Evolutionary conservation across 1,284 basidiomycete genomes (phyloP).

Genomic region (Clitocybe nebularis): DNA sequence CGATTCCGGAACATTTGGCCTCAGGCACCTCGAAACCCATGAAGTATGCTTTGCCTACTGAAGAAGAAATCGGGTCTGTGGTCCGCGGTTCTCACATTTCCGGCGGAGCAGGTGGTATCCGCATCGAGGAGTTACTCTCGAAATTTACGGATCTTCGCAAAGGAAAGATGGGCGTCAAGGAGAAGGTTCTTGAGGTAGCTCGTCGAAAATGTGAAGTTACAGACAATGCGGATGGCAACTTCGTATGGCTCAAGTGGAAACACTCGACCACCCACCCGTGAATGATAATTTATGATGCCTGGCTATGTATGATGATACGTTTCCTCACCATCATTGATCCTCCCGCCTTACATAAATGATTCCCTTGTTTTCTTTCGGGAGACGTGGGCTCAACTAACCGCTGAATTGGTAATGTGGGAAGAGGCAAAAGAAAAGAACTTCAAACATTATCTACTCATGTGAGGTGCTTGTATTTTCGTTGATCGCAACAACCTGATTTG

Average conservation of each 20-base stretch:
- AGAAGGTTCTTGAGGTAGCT: conserved; percentile 74
- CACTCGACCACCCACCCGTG: conserved; percentile 25
- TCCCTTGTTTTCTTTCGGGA: no score
- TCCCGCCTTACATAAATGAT: no score
- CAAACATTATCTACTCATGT: no score
- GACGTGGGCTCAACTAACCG: no score
- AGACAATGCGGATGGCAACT: conserved; percentile 50
- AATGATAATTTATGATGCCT: conserved; percentile 6
- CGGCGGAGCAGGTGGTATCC: conserved; percentile 57
- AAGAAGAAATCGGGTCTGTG: conserved; percentile 58
- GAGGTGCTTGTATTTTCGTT: no score
- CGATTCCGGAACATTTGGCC: conserved; percentile 36
- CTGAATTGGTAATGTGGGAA: no score
- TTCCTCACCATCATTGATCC: neutral
- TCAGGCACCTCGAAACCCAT: conserved; percentile 36
- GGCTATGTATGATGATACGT: conserved; percentile 2
- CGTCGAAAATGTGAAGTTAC: conserved; percentile 55
- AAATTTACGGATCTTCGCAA: conserved; percentile 45
- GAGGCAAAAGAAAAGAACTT: no score
- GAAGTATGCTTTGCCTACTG: conserved; percentile 64
- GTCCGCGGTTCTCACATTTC: conserved; percentile 55
- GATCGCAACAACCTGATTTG: neutral
- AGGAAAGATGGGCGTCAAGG: conserved; percentile 67
- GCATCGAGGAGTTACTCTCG: conserved; percentile 55
- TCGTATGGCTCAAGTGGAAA: conserved; percentile 60